Evolutionary conservation across 1,139 yeast species (phyloP), one percentile per base, ranked within the genome.

Genomic region (Protomyces inundatus): DNA sequence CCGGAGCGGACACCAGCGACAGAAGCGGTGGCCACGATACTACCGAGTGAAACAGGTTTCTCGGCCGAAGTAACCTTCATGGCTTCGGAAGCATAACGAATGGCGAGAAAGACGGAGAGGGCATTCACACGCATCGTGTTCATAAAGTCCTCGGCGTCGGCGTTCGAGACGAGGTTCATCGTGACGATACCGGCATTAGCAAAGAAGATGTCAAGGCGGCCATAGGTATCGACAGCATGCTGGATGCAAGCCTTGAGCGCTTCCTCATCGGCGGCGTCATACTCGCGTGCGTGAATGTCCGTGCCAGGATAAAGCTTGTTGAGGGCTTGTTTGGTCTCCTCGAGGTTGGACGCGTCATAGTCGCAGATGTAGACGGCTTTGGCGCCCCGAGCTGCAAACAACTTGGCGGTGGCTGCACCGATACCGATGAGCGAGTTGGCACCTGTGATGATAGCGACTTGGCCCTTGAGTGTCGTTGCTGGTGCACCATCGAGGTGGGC

Each of bases 21-120:
- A 52, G 67, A 57, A 4, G 68, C 64, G 7, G 66, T 68, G 54
- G 66, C 66, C 36, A 64, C 66, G 23, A 68, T 68, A 14, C 69
- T 67, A n/a, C 68, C 70, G 3, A 54, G 70, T 0, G 68, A 64
- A 10, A 48, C 59, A 7, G 60, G 56, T 35, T 55, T 55, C 16
- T 7, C 33, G 32, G 64, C 34, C 37, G 61, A 55, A 5, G 61
- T 55, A 3, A 52, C 16, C 45, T 59, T 16, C 67, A 65, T 65
- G 14, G 67, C 67, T 7, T 63, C 62, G 14, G 66, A 54, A 23
- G 67, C 67, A 34, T 65, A 55, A 35, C 60, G 60, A 45, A 65
- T 40, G 42, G 67, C 67, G 30, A 65, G 55, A 42, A 64, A 65
- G 52, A 59, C 66, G 42, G 63, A 54, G 30, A 64, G 58, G 37